Evolutionary conservation across 768 basidiomycete species (phyloP).

Genomic region (Suillus subalutaceus): DNA sequence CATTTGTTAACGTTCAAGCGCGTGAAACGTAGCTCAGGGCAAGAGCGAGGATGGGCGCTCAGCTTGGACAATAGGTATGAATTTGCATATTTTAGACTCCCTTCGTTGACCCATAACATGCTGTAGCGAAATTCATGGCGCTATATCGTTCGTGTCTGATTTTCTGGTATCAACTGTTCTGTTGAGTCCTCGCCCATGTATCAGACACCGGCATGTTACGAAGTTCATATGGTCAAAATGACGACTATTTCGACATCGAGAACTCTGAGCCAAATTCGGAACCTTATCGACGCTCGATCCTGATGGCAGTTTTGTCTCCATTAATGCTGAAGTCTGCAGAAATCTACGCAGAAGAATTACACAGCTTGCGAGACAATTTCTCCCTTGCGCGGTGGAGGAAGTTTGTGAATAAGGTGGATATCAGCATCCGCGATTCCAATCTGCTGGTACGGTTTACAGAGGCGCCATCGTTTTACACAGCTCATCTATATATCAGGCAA

Average conservation of each 20-base stretch:
- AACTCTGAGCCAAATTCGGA: conserved; percentile 13
- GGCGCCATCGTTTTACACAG: background rate
- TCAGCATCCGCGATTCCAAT: conserved; percentile 35
- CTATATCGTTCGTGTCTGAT: conserved; percentile 28
- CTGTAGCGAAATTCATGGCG: conserved; percentile 32
- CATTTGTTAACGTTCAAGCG: background rate
- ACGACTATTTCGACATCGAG: conserved; percentile 36
- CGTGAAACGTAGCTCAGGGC: background rate
- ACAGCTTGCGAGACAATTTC: conserved; percentile 31
- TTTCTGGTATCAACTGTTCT: background rate
- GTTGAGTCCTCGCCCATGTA: background rate
- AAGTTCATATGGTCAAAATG: conserved; percentile 34
- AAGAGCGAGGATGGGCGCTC: conserved; percentile 14
- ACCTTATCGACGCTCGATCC: conserved; percentile 23
- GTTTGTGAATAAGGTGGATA: conserved; percentile 35
- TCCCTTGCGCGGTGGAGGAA: conserved; percentile 28
- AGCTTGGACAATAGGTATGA: conserved; percentile 32
- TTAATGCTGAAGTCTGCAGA: conserved; percentile 30
- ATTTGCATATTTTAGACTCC: background rate
- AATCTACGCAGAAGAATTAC: conserved; percentile 29
- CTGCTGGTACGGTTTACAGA: conserved; percentile 23
- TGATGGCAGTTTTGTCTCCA: conserved; percentile 25
- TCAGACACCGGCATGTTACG: conserved; percentile 30
- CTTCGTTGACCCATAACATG: background rate
- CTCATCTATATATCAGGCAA: conserved; percentile 22